Evolutionary conservation across 1,139 yeast species (phyloP).

Genomic region (Waltiozyma sp.): DNA sequence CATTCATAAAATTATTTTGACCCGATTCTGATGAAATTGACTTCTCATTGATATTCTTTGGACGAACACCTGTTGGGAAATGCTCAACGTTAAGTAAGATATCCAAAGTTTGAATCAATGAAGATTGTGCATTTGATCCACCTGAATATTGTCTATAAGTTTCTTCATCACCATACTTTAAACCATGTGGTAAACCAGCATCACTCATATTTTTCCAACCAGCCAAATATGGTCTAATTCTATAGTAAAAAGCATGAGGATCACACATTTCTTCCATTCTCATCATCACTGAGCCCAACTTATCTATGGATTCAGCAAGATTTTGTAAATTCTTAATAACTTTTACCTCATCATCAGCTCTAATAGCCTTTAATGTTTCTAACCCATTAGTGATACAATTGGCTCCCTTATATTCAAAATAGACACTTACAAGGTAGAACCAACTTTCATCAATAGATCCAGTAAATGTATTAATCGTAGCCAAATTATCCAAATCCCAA

Average conservation of each 20-base stretch:
- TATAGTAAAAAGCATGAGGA: conserved; percentile 80
- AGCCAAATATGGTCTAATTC: conserved; percentile 81
- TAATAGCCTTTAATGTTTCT: conserved; percentile 47
- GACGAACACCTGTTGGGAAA: conserved; percentile 48
- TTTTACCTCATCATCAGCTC: conserved; percentile 28
- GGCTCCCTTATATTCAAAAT: conserved; percentile 76
- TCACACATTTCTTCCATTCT: conserved; percentile 92
- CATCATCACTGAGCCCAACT: conserved; percentile 63
- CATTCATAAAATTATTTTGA: conserved; percentile 56
- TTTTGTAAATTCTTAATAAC: conserved; percentile 42
- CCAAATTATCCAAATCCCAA: conserved; percentile 53
- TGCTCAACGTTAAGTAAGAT: conserved; percentile 68
- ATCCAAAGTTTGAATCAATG: conserved; percentile 80
- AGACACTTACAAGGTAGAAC: conserved; percentile 85
- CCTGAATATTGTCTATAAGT: conserved; percentile 61
- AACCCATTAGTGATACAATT: conserved; percentile 48
- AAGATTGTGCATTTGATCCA: conserved; percentile 90
- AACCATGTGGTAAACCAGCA: conserved; percentile 73
- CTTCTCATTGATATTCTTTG: conserved; percentile 24
- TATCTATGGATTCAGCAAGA: conserved; percentile 68
- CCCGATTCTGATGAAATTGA: conserved; percentile 22
- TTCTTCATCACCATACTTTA: conserved; percentile 60
- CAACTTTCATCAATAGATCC: conserved; percentile 89
- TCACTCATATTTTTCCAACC: conserved; percentile 93
- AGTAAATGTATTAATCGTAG: conserved; percentile 76